phyloP scores from a whole-genome alignment of 2,329 filamentous ascomycete genomes.

The Blumeria hordei region DNA sequence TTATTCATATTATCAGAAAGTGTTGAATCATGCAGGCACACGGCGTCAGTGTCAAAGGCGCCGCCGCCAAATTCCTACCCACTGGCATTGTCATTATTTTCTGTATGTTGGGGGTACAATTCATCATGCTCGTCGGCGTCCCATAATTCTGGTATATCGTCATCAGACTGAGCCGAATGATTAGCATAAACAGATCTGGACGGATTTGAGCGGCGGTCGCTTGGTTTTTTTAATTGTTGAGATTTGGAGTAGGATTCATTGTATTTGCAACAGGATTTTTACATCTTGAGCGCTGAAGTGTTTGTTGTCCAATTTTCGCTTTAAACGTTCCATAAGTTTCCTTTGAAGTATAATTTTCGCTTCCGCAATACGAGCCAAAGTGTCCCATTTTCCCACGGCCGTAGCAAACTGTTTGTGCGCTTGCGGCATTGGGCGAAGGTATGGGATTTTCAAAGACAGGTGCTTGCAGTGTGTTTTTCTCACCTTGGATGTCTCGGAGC shows the following conservation, averaged over 20 bases:
- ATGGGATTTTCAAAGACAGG: no score
- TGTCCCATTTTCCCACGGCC: no score
- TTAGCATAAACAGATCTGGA: background rate
- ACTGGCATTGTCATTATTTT: no score
- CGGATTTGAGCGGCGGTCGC: background rate
- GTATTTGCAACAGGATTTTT: background rate
- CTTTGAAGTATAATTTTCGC: no score
- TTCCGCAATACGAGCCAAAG: no score
- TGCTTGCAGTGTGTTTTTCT: no score
- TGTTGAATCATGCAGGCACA: background rate
- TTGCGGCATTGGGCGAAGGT: no score
- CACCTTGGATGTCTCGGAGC: no score
- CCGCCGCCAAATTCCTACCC: background rate
- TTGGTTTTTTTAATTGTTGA: background rate
- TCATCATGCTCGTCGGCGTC: background rate
- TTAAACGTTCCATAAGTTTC: no score
- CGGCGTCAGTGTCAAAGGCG: background rate
- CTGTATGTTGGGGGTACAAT: background rate
- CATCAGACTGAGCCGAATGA: background rate
- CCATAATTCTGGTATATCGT: background rate
- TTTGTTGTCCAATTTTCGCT: background rate
- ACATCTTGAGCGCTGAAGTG: background rate
- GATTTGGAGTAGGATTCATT: background rate
- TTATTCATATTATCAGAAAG: background rate
- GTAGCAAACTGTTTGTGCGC: no score